Conservation (phyloP, 352 stramenopile species). For the Phytophthora pisi region DNA sequence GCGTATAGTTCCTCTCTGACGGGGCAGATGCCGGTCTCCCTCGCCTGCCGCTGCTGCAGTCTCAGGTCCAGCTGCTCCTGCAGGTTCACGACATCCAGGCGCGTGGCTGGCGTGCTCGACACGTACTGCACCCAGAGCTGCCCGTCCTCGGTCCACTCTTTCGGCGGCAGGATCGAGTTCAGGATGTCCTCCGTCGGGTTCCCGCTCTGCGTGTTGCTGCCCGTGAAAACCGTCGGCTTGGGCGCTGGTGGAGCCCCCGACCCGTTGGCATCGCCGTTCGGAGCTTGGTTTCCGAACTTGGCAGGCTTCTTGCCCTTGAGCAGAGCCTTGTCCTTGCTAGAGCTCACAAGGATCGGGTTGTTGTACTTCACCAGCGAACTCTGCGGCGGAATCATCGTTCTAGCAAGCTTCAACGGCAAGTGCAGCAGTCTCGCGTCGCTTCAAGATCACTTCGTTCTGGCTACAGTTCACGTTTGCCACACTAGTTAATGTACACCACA, state of each 20-base stretch:
- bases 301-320: slow-evolving; percentile 52
- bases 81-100: slow-evolving; percentile 93
- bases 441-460: slow-evolving; percentile 13
- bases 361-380: slow-evolving; percentile 93
- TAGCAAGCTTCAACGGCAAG: background rate
- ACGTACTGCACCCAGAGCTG: slow-evolving; percentile 95
- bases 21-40: slow-evolving; percentile 93
- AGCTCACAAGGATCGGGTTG: slow-evolving; percentile 90
- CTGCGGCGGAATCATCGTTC: slow-evolving; percentile 83
- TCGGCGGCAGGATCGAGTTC: slow-evolving; percentile 91
- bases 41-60: slow-evolving; percentile 90
- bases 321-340: slow-evolving; percentile 80
- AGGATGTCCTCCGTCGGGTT: slow-evolving; percentile 91
- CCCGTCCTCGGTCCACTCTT: slow-evolving; percentile 89
- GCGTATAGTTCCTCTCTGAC: slow-evolving; percentile 93
- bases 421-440: slow-evolving; percentile 17
- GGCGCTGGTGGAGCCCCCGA: slow-evolving; percentile 22
- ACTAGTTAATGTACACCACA: background rate
- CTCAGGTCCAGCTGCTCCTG: slow-evolving; percentile 91
- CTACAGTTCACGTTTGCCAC: slow-evolving; percentile 2
- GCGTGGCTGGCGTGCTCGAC: slow-evolving; percentile 89
- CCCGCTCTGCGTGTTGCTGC: slow-evolving; percentile 57
- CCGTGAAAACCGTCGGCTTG: slow-evolving; percentile 69
- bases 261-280: slow-evolving; percentile 23
- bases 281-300: slow-evolving; percentile 33